Evolutionary conservation across 495 filamentous ascomycete species (phyloP).

Genomic region (Neurospora tetrasperma): DNA sequence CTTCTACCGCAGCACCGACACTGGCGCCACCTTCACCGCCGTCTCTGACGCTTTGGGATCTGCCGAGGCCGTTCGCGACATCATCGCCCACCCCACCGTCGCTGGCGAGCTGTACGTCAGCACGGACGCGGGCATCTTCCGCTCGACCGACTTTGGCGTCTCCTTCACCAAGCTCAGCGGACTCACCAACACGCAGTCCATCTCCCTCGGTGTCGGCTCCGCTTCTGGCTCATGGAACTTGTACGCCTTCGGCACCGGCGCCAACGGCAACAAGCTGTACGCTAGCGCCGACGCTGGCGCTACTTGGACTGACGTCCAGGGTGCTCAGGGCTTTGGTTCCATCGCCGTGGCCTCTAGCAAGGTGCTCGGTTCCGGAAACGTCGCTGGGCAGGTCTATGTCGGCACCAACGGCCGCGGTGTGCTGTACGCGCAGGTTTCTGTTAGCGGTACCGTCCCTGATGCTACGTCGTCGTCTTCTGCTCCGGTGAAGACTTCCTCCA

Average conservation of each 20-base stretch:
- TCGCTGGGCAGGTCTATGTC: slow-evolving; percentile 43
- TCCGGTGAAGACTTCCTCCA: background rate
- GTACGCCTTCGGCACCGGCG: slow-evolving; percentile 41
- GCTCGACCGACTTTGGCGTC: slow-evolving; percentile 37
- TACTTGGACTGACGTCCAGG: slow-evolving; percentile 45
- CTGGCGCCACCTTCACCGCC: slow-evolving; percentile 32
- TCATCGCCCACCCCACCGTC: slow-evolving; percentile 37
- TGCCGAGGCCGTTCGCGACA: slow-evolving; percentile 32
- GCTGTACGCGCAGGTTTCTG: slow-evolving; percentile 33
- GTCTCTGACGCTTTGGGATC: slow-evolving; percentile 23
- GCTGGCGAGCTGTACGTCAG: slow-evolving; percentile 45
- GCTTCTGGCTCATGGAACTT: slow-evolving; percentile 29
- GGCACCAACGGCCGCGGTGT: slow-evolving; percentile 51
- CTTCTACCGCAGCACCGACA: slow-evolving; percentile 40
- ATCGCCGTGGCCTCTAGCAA: slow-evolving; percentile 27
- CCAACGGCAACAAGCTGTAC: slow-evolving; percentile 36
- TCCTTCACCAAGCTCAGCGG: slow-evolving; percentile 33
- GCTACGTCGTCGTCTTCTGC: background rate
- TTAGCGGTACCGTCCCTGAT: background rate
- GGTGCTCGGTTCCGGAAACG: slow-evolving; percentile 39
- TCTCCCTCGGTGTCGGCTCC: slow-evolving; percentile 34
- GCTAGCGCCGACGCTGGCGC: slow-evolving; percentile 38
- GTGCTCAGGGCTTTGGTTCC: slow-evolving; percentile 41
- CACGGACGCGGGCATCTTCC: slow-evolving; percentile 44
- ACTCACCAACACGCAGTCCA: slow-evolving; percentile 33